Base-by-base conservation (phyloP, 257 asterid species). In the Pogostemon cablin region DNA sequence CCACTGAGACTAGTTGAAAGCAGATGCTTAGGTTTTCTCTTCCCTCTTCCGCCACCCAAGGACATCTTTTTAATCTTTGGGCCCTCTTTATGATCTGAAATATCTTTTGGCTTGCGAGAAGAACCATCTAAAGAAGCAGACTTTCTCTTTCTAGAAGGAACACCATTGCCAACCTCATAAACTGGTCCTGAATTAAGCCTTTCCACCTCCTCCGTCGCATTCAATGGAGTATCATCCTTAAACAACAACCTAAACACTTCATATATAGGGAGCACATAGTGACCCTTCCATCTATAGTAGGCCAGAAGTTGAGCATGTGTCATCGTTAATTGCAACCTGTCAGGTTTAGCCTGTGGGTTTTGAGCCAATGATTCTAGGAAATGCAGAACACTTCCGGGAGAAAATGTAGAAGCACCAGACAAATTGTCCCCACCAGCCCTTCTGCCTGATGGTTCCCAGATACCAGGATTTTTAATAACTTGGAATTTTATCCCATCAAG, bases 201-300 rank as follows among this genome's bases (percentile, higher is more conserved):
- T 17, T 72, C 76, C 62, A 61, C 65, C 73, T n/a, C 79, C 35
- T 39, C 72, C 39, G 49, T 38, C 57, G 67, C 74, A 35, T 37
- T 57, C 49, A 74, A 48, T 58, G 69, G 80, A 66, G 67, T 43
- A 73, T 78, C 77, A 35, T 75, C 82, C 73, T 79, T 92, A 59
- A 75, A 40, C 48, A 75, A 60, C n/a, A 57, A 75, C 42, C 46
- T 42, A 59, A 53, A 55, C 68, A 68, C 78, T 77, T 75, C 76
- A 46, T 85, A 35, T 32, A 10, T 73, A 4, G 92, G 86, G 48
- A 86, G 85, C 75, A 75, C 72, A 72, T 70, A 42, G 61, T 57
- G 74, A 17, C 97, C 93, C 60, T 83, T 88, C 93, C 92, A 86
- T 46, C 87, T 80, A 64, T 69, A 81, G 76, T 86, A 92, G 47